Base-by-base conservation (phyloP, 2,329 filamentous ascomycete genomes). In the Didymella sp. region DNA sequence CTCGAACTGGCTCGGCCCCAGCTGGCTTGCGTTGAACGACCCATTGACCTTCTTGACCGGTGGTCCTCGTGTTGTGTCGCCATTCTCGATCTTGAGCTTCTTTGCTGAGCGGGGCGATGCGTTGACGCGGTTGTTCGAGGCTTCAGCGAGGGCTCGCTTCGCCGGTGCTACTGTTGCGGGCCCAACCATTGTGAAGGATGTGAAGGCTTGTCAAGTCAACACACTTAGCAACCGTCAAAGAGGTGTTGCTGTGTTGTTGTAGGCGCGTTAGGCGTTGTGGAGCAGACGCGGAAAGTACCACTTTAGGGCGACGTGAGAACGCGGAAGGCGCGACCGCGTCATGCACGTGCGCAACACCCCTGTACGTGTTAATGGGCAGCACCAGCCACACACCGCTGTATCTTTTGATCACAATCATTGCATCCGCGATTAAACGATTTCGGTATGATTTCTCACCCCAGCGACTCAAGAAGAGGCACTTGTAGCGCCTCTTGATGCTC, bases 1-100 rank as follows among this genome's bases (percentile, higher is more conserved):
- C 77, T 98, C 95, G 74, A 99, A 99, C 52, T 89, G 85, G 74
- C 92, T 96, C 80, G 96, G 97, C 76, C 58, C 63, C 93, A 91
- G 90, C 93, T 61, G 86, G 90, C 94, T 61, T 83, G 57, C 87
- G 74, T 71, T 65, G 51, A 75, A 73, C 6, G 87, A 88, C 61
- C 84, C 85, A 64, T 85, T 84, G 11, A 78, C 81, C n/a, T 79
- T 82, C 72, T 84, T 85, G 64, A 89, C 85, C 3, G 88, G 88
- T 51, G 86, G 84, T 51, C 90, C 82, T 55, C 83, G 83, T 28
- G 81, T 79, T 12, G 81, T 79, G 15, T 83, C 84, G 24, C 84
- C 80, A 53, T 76, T 74, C 56, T 95, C 91, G 58, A 96, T 82
- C 77, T 91, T 96, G 61, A 91, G 85, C 79, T 95, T 96, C 82